Percentiles rank a stretch among this genome's conserved stretches.
These are phyloP conservation scores for Fomitopsis pinicola DNA, from an alignment of 1,284 basidiomycete species.

Conservation along the genomic window DNA sequence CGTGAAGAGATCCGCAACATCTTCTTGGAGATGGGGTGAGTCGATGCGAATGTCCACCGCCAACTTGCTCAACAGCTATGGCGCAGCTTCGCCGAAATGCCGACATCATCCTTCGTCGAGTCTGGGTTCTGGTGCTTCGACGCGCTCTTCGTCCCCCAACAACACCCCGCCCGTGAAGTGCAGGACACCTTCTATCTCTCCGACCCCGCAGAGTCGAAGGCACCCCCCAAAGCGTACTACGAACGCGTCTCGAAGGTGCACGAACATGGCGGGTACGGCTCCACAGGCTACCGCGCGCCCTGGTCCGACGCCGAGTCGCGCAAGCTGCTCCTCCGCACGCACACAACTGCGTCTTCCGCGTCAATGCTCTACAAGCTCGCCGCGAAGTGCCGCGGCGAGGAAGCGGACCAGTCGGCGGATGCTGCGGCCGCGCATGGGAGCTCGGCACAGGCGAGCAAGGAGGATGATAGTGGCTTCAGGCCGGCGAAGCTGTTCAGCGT, in stretches of 20 bases:
- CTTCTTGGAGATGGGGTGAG: slow-evolving; percentile 98
- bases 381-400: slow-evolving; percentile 64
- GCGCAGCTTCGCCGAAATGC: slow-evolving; percentile 97
- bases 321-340: slow-evolving; percentile 92
- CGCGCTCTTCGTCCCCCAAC: slow-evolving; percentile 96
- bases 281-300: slow-evolving; percentile 97
- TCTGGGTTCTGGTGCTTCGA: slow-evolving; percentile 99
- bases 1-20: slow-evolving; percentile 97
- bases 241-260: slow-evolving; percentile 86
- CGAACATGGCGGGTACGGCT: slow-evolving; percentile 89
- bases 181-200: slow-evolving; percentile 99
- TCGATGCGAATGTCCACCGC: slow-evolving; percentile 6
- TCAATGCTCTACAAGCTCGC: slow-evolving; percentile 95
- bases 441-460: slow-evolving; percentile 12
- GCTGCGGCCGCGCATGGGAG: slow-evolving; percentile 24
- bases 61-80: not conserved
- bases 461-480: slow-evolving; percentile 73
- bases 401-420: slow-evolving; percentile 34
- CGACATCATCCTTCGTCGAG: slow-evolving; percentile 96
- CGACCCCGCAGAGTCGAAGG: slow-evolving; percentile 82
- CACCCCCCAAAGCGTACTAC: slow-evolving; percentile 86
- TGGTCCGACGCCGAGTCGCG: slow-evolving; percentile 91
- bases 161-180: slow-evolving; percentile 96
- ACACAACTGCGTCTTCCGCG: slow-evolving; percentile 95
- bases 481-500: slow-evolving; percentile 98